phyloP scores from a whole-genome alignment of 768 basidiomycete species.

The Mycena vulgaris region DNA sequence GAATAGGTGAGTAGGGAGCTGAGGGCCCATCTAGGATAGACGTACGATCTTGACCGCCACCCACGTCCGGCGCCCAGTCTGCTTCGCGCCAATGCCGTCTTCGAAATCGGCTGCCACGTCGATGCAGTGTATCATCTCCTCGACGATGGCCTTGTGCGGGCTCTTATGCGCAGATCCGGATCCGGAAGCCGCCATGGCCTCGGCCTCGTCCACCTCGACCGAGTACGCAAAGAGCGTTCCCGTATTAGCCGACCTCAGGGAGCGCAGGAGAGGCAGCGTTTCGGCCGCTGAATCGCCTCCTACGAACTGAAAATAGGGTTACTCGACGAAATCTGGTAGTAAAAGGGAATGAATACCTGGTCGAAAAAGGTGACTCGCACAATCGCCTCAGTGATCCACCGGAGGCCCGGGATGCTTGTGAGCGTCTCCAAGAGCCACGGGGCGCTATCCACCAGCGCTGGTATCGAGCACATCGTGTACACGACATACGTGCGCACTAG shows the following conservation, averaged over 20 bases:
- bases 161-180: slow-evolving; percentile 44
- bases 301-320: slow-evolving; percentile 73
- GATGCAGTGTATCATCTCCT: slow-evolving; percentile 84
- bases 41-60: slow-evolving; percentile 89
- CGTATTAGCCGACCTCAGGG: slow-evolving; percentile 76
- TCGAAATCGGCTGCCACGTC: slow-evolving; percentile 90
- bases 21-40: slow-evolving; percentile 9
- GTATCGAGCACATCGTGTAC: slow-evolving; percentile 85
- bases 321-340: neutral
- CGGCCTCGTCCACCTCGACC: slow-evolving; percentile 83
- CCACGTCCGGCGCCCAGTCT: slow-evolving; percentile 74
- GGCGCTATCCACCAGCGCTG: slow-evolving; percentile 81
- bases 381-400: slow-evolving; percentile 73
- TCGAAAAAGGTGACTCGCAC: slow-evolving; percentile 89
- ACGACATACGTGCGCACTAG: slow-evolving; percentile 85
- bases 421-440: slow-evolving; percentile 73
- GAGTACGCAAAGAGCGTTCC: slow-evolving; percentile 88
- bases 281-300: slow-evolving; percentile 87
- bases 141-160: slow-evolving; percentile 74
- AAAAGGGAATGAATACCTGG: slow-evolving; percentile 65
- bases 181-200: slow-evolving; percentile 54
- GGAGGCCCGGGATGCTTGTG: slow-evolving; percentile 70
- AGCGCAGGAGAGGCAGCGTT: slow-evolving; percentile 74
- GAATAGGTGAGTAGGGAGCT: neutral
- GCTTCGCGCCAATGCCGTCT: slow-evolving; percentile 53